Evolutionary conservation across 2,329 filamentous ascomycete genomes (phyloP).

Genomic region (Parastagonospora avenae): DNA sequence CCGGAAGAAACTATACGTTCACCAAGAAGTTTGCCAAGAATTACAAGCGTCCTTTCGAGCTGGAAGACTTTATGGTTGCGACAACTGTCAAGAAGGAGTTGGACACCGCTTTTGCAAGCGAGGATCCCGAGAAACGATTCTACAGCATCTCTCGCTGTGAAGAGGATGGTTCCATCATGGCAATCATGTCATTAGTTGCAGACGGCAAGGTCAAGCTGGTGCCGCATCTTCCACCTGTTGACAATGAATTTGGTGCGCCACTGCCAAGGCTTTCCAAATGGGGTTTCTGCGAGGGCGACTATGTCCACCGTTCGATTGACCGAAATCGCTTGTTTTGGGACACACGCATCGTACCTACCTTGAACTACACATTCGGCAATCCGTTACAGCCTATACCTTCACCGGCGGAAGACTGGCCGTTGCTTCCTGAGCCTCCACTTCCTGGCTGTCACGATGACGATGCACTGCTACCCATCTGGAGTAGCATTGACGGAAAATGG

Average conservation of each 20-base stretch:
- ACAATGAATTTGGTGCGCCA: conserved; percentile 47
- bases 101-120: conserved; percentile 58
- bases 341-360: conserved; percentile 64
- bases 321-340: conserved; percentile 69
- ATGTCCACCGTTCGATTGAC: conserved; percentile 71
- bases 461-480: conserved; percentile 70
- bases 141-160: conserved; percentile 61
- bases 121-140: conserved; percentile 22
- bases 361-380: conserved; percentile 62
- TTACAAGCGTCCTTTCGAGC: conserved; percentile 60
- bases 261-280: conserved; percentile 59
- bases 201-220: conserved; percentile 61
- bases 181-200: conserved; percentile 68
- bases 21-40: conserved; percentile 63
- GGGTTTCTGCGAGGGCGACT: conserved; percentile 73
- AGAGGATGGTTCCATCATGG: conserved; percentile 69
- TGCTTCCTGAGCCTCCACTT: conserved; percentile 34
- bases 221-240: conserved; percentile 63
- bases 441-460: conserved; percentile 38
- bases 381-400: conserved; percentile 53
- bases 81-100: conserved; percentile 64
- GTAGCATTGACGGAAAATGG: conserved; percentile 67
- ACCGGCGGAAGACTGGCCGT: conserved; percentile 31
- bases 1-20: conserved; percentile 67
- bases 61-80: conserved; percentile 55